Conservation (phyloP, 192 early-diverging fungal genomes). For the Geranomyces michiganensis region DNA sequence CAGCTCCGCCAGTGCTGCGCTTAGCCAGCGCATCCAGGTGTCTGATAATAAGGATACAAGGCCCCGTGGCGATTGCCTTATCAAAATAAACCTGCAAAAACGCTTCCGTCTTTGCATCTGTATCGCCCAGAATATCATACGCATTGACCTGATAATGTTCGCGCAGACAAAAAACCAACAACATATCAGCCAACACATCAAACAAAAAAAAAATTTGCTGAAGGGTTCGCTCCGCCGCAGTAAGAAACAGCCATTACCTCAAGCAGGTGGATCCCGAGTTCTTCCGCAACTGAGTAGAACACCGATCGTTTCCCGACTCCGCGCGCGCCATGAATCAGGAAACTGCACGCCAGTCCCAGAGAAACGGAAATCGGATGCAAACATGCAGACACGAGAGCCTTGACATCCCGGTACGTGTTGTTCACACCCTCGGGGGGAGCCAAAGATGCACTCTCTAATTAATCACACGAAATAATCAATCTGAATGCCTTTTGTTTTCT, state of each 20-base stretch:
- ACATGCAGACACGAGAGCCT: constrained; percentile 38
- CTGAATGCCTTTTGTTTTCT: background rate
- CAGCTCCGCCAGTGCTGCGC: constrained; percentile 57
- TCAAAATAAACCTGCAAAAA: constrained; percentile 75
- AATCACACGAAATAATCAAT: constrained; percentile 6
- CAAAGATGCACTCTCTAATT: background rate
- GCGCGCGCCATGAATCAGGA: constrained; percentile 75
- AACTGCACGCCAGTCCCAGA: constrained; percentile 71
- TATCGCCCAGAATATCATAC: constrained; percentile 77
- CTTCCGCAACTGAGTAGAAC: constrained; percentile 64
- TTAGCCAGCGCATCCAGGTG: constrained; percentile 77
- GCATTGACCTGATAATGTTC: constrained; percentile 66
- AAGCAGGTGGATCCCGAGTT: constrained; percentile 76
- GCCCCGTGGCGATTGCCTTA: constrained; percentile 73
- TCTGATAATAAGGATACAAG: constrained; percentile 81
- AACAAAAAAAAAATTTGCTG: background rate
- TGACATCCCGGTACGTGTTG: constrained; percentile 11
- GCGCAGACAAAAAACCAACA: no score
- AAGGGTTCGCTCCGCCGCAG: no score
- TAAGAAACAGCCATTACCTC: no score
- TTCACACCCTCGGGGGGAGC: constrained; percentile 15
- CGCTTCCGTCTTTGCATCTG: constrained; percentile 77
- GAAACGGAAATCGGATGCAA: constrained; percentile 73
- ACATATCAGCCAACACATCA: no score
- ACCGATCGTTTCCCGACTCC: constrained; percentile 84